Evolutionary conservation across 2,329 filamentous ascomycete genomes (phyloP), one percentile per base, ranked within the genome.

Genomic region (Claviceps pazoutovae): DNA sequence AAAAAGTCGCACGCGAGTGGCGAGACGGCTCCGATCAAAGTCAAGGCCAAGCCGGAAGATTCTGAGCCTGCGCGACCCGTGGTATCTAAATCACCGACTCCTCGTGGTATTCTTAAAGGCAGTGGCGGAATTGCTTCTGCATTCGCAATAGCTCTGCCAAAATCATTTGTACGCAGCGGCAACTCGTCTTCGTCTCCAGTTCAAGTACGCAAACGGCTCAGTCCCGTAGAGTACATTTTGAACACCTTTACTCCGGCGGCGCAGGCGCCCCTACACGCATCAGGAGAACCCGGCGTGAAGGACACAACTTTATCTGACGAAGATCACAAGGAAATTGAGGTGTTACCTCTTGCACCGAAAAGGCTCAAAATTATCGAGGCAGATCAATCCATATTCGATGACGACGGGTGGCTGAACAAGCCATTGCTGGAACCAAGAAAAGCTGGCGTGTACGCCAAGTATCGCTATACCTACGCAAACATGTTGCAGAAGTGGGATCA

Each of bases 401-500:
- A 84, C 50, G 82, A 85, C 59, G 81, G 80, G 13, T 83, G 80
- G 72, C 72, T 84, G 60, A 73, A 70, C 19, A 72, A 74, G 3
- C 75, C 82, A 4, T 65, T 85, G 2, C 69, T 85, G 16, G 75
- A 82, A 44, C 68, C 73, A 4, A 69, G 61, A 34, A 72, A 71
- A n/a, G 63, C 67, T 5, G 62, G 69, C 3, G 62, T 75, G 19
- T 80, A 81, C 56, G 71, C 74, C n/a, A 72, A 70, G 58, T 86
- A 84, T 59, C 76, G 82, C 38, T 76, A 79, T 54, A 73, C 76
- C 1, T 86, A 86, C 58, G 80, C 82, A n/a, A 80, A 84, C 63
- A 74, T 85, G 65, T 71, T 86, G 3, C 81, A 82, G 56, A 76
- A 80, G 66, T 85, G 82, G 82, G 71, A 73, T 2, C 74, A 81